phyloP scores from a whole-genome alignment of 352 stramenopile genomes.

The Pythium folliculosum region DNA sequence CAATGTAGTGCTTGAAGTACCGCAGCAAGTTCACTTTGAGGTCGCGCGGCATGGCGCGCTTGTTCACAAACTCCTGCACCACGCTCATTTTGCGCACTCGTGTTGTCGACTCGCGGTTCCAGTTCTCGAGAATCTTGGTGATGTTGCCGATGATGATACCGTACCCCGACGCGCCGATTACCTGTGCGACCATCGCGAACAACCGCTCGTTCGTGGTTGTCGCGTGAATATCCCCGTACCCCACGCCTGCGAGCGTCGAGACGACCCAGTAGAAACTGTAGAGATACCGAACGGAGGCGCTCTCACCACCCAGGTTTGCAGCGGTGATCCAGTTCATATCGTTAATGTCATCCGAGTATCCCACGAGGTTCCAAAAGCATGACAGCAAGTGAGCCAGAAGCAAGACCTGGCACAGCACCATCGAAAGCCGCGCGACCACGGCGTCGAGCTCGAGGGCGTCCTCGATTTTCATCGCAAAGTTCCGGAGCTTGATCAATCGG shows the following conservation, averaged over 20 bases:
- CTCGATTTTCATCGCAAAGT: slow-evolving; percentile 76
- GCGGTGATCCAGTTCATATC: slow-evolving; percentile 54
- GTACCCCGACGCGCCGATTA: slow-evolving; percentile 77
- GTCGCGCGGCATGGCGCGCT: slow-evolving; percentile 54
- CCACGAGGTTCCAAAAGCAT: slow-evolving; percentile 81
- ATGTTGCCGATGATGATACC: slow-evolving; percentile 86
- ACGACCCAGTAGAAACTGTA: slow-evolving; percentile 89
- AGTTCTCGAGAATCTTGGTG: slow-evolving; percentile 81
- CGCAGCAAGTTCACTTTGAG: slow-evolving; percentile 56
- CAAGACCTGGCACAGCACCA: slow-evolving; percentile 66
- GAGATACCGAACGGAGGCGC: slow-evolving; percentile 54
- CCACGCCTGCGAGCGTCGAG: slow-evolving; percentile 74
- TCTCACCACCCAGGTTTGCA: slow-evolving; percentile 29
- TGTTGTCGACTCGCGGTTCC: slow-evolving; percentile 62
- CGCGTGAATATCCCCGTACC: slow-evolving; percentile 81
- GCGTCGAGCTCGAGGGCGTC: slow-evolving; percentile 67
- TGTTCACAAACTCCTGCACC: slow-evolving; percentile 64
- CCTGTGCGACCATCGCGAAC: slow-evolving; percentile 68
- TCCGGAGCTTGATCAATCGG: slow-evolving; percentile 64
- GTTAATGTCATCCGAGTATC: slow-evolving; percentile 35
- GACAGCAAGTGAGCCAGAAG: slow-evolving; percentile 73
- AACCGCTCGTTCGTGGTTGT: slow-evolving; percentile 69
- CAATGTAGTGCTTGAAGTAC: slow-evolving; percentile 84
- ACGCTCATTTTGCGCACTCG: slow-evolving; percentile 61
- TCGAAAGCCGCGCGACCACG: slow-evolving; percentile 59